Evolutionary conservation across 2,329 filamentous ascomycete genomes (phyloP).

Genomic region (Trichoderma koningii): DNA sequence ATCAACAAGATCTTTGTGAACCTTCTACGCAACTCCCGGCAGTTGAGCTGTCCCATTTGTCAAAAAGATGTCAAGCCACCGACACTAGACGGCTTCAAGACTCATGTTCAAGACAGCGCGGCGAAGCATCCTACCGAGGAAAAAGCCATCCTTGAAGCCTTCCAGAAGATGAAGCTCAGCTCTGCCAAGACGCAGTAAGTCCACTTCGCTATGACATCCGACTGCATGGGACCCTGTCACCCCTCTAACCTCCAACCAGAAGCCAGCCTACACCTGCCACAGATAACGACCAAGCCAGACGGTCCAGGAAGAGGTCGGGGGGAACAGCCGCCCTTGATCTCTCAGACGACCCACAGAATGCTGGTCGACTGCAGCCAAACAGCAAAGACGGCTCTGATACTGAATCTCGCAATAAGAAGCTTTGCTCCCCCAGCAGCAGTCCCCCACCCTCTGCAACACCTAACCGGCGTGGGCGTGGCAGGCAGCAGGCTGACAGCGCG

Average conservation of each 20-base stretch:
- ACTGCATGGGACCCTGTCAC: background rate
- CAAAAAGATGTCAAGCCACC: conserved; percentile 31
- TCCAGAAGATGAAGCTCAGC: conserved; percentile 29
- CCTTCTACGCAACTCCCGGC: conserved; percentile 33
- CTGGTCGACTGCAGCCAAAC: background rate
- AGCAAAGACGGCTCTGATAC: conserved; percentile 26
- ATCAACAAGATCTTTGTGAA: conserved; percentile 32
- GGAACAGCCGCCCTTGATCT: background rate
- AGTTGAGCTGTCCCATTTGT: conserved; percentile 35
- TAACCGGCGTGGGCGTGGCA: conserved; percentile 28
- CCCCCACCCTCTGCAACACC: conserved; percentile 29
- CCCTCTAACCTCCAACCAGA: background rate
- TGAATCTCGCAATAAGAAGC: conserved; percentile 34
- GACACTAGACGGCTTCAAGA: conserved; percentile 34
- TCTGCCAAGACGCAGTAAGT: conserved; percentile 23
- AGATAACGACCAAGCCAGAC: conserved; percentile 5
- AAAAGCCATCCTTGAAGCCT: conserved; percentile 34
- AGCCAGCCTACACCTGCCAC: conserved; percentile 7
- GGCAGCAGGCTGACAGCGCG: conserved; percentile 23
- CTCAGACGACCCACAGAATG: background rate
- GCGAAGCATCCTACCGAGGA: conserved; percentile 32
- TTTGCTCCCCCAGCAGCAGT: conserved; percentile 34
- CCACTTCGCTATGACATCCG: background rate
- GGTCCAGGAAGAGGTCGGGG: background rate
- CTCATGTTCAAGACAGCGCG: conserved; percentile 32